These are phyloP conservation scores for Fusarium poae DNA, from an alignment of 2,329 filamentous ascomycete genomes.

Conservation along the genomic window DNA sequence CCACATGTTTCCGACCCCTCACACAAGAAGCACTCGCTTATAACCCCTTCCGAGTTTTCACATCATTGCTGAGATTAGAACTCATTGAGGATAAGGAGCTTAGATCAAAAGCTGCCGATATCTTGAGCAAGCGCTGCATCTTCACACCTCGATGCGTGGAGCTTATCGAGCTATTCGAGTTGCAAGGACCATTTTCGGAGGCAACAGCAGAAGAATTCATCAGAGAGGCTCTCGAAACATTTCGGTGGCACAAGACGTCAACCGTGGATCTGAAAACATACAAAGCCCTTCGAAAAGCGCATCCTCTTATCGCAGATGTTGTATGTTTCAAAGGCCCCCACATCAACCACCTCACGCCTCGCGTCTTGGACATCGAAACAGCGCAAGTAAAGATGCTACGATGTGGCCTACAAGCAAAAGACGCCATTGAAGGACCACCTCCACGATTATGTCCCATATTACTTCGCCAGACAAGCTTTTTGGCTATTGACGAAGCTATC, in stretches of 20 bases:
- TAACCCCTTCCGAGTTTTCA: conserved; percentile 57
- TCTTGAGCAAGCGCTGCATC: conserved; percentile 56
- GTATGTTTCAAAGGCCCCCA: conserved; percentile 59
- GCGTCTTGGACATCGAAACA: conserved; percentile 62
- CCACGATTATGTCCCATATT: conserved; percentile 59
- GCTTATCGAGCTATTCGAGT: conserved; percentile 55
- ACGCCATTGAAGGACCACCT: conserved; percentile 65
- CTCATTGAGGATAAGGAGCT: conserved; percentile 53
- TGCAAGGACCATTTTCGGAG: conserved; percentile 46
- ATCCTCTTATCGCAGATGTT: conserved; percentile 64
- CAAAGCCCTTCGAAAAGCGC: conserved; percentile 56
- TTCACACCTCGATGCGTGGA: conserved; percentile 57
- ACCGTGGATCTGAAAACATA: conserved; percentile 59
- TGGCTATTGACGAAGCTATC: conserved; percentile 63
- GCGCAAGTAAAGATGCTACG: conserved; percentile 59
- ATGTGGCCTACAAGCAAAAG: conserved; percentile 60
- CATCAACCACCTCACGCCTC: conserved; percentile 67
- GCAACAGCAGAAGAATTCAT: conserved; percentile 57
- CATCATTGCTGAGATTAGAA: conserved; percentile 56
- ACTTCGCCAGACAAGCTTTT: conserved; percentile 66
- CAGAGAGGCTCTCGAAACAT: conserved; percentile 59
- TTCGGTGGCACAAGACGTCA: conserved; percentile 61
- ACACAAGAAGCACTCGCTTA: conserved; percentile 51
- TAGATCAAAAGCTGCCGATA: conserved; percentile 51
- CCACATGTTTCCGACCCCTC: conserved; percentile 63